Evolutionary conservation across 805 yeast genomes (phyloP).

Genomic region (Sugiyamaella valdiviana): DNA sequence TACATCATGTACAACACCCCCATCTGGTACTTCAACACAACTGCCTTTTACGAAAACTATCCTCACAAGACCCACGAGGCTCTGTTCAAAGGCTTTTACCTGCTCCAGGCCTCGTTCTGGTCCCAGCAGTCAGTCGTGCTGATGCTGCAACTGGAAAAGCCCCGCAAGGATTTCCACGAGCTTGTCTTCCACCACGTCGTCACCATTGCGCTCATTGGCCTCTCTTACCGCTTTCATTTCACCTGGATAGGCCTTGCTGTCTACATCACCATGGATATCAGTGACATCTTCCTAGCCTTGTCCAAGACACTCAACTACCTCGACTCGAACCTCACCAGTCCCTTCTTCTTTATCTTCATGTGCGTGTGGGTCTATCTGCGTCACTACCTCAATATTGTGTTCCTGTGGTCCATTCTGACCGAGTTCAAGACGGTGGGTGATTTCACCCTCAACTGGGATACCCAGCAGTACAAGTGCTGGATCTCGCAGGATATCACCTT

Average conservation of each 20-base stretch:
- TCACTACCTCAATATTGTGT: conserved; percentile 74
- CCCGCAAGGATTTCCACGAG: conserved; percentile 89
- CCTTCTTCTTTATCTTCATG: conserved; percentile 64
- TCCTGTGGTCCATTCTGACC: conserved; percentile 55
- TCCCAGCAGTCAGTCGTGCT: conserved; percentile 87
- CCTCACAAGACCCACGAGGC: conserved; percentile 76
- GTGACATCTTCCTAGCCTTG: conserved; percentile 78
- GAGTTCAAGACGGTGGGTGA: conserved; percentile 84
- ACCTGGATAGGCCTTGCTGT: conserved; percentile 92
- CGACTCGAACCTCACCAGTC: conserved; percentile 56
- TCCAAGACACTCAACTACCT: conserved; percentile 87
- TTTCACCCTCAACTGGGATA: conserved; percentile 70
- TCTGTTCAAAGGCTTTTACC: conserved; percentile 71
- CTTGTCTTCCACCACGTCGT: conserved; percentile 88
- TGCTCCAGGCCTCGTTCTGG: conserved; percentile 96
- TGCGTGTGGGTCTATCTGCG: conserved; percentile 80
- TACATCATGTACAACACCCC: conserved; percentile 81
- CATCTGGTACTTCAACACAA: conserved; percentile 84
- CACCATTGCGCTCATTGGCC: conserved; percentile 79
- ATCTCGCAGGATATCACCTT: conserved; percentile 90
- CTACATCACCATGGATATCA: conserved; percentile 91
- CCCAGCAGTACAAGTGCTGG: conserved; percentile 95
- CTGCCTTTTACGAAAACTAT: conserved; percentile 67
- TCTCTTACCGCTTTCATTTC: conserved; percentile 89
- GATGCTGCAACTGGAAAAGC: conserved; percentile 81